Conservation (phyloP, 2,329 filamentous ascomycete species). For the Arthrobotrys megalospora region DNA sequence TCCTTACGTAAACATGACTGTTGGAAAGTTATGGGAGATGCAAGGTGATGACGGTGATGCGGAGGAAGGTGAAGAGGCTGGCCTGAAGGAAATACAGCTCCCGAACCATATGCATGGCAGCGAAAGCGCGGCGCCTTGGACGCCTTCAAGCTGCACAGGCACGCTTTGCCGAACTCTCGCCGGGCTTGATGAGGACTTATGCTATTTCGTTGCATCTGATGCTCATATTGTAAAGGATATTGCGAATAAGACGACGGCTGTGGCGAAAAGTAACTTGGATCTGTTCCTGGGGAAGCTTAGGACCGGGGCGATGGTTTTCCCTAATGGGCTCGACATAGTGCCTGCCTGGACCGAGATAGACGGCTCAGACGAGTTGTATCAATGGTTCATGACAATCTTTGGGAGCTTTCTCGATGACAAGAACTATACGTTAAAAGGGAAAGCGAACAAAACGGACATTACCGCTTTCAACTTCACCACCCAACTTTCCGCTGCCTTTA, state of each 20-base stretch:
- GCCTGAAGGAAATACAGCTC: no score
- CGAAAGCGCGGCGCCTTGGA: background rate
- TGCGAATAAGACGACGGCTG: constrained; percentile 2
- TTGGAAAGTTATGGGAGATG: constrained; percentile 8
- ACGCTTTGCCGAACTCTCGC: background rate
- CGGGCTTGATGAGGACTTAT: constrained; percentile 12
- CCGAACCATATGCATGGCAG: no score
- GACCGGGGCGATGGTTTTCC: constrained; percentile 22
- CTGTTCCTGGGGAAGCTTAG: constrained; percentile 15
- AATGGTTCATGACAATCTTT: constrained; percentile 8
- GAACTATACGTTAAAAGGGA: constrained; percentile 5
- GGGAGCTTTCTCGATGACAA: constrained; percentile 5
- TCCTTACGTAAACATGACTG: background rate
- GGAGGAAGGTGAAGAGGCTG: background rate
- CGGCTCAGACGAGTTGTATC: constrained; percentile 23
- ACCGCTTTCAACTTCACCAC: constrained; percentile 15
- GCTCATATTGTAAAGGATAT: constrained; percentile 2
- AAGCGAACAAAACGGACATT: constrained; percentile 15
- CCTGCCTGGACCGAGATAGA: constrained; percentile 3
- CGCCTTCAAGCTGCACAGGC: background rate
- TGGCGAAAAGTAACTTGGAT: constrained; percentile 3
- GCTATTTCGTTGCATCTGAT: constrained; percentile 19
- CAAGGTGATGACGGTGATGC: background rate
- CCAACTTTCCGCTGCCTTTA: constrained; percentile 15
- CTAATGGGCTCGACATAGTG: constrained; percentile 1